Conservation (phyloP, 2,329 filamentous ascomycete species). For the Cladosporium colombiae region DNA sequence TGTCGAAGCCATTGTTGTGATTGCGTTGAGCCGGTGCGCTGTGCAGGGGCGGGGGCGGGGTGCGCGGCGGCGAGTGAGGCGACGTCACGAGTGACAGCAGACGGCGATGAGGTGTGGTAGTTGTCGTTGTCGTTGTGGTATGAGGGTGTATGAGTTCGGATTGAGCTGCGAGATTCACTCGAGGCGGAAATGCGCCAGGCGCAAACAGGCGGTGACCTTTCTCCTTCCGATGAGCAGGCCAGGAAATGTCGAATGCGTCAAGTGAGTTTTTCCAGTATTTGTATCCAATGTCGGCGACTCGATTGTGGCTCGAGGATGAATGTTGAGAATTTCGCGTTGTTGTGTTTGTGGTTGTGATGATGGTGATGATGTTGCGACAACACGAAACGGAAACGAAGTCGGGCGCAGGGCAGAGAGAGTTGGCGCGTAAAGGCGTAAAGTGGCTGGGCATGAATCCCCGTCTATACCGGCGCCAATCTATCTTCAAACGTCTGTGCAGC, state of each 20-base stretch:
- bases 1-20: slow-evolving; percentile 17
- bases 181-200: slow-evolving; percentile 8
- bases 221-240: neutral
- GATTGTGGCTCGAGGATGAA: neutral
- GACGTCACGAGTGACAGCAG: neutral
- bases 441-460: neutral
- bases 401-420: slow-evolving; percentile 3
- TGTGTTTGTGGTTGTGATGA: slow-evolving; percentile 11
- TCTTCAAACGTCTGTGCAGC: neutral
- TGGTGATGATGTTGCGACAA: slow-evolving; percentile 7
- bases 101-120: neutral
- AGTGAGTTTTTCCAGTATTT: neutral
- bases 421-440: slow-evolving; percentile 11
- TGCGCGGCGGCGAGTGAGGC: slow-evolving; percentile 4
- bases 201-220: slow-evolving; percentile 17
- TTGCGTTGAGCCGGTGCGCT: slow-evolving; percentile 19
- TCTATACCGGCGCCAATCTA: neutral
- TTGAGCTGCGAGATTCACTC: neutral
- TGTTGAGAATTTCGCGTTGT: neutral
- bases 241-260: neutral
- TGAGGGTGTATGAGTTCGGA: neutral
- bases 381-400: slow-evolving; percentile 3
- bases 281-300: neutral
- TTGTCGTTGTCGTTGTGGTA: neutral
- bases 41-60: slow-evolving; percentile 13